These are phyloP conservation scores for Backusella circina DNA, from an alignment of 192 early-diverging fungal genomes.

Conservation along the genomic window DNA sequence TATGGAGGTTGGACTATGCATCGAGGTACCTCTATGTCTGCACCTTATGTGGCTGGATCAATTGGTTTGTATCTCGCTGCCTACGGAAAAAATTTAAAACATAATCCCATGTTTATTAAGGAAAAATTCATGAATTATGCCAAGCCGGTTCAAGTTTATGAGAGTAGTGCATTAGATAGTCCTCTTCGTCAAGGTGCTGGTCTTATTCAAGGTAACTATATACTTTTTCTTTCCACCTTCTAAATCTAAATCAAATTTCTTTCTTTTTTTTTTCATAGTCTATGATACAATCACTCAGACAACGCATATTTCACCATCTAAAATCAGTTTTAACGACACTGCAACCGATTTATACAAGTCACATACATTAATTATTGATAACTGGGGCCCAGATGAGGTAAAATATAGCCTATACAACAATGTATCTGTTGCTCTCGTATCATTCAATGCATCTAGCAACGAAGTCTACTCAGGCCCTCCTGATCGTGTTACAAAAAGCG, in stretches of 20 bases:
- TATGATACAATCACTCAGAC: constrained; percentile 35
- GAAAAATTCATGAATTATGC: constrained; percentile 34
- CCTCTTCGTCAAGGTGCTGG: constrained; percentile 51
- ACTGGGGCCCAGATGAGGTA: constrained; percentile 32
- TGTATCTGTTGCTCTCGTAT: constrained; percentile 31
- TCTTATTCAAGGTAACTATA: constrained; percentile 37
- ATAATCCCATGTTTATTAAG: constrained; percentile 18
- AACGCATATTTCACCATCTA: constrained; percentile 36
- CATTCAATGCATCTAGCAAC: constrained; percentile 22
- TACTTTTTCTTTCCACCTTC: not conserved
- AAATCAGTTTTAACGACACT: constrained; percentile 52
- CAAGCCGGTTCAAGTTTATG: not conserved
- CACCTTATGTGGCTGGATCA: constrained; percentile 50
- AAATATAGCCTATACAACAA: constrained; percentile 35
- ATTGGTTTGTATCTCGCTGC: constrained; percentile 43
- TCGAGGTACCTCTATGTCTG: constrained; percentile 54
- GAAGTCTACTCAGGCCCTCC: not conserved
- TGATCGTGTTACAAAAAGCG: not conserved
- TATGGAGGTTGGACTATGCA: not conserved
- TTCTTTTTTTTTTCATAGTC: constrained; percentile 7
- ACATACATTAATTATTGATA: constrained; percentile 36
- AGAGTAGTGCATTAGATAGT: constrained; percentile 3
- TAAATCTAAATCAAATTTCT: not conserved
- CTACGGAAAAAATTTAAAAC: constrained; percentile 12
- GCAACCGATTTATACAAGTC: constrained; percentile 24